phyloP scores from a whole-genome alignment of 2,329 filamentous ascomycete genomes.

The Penicillium sp. region DNA sequence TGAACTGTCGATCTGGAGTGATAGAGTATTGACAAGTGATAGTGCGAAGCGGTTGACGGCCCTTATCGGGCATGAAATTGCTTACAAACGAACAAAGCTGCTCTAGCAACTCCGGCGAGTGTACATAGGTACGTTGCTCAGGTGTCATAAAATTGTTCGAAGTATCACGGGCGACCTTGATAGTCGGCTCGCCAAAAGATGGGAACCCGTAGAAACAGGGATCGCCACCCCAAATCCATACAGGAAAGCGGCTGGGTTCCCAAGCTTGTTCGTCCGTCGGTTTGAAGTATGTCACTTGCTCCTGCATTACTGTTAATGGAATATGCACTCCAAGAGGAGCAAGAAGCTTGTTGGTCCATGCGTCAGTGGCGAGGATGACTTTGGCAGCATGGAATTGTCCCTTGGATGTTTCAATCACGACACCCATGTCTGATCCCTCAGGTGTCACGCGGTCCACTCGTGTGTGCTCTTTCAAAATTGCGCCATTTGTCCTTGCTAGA shows the following conservation, averaged over 20 bases:
- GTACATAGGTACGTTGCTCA: conserved; percentile 29
- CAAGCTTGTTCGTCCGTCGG: conserved; percentile 17
- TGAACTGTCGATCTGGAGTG: conserved; percentile 28
- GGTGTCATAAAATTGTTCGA: conserved; percentile 28
- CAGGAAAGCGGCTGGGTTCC: conserved; percentile 20
- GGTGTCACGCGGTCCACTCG: conserved; percentile 21
- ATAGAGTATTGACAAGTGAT: conserved; percentile 31
- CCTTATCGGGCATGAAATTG: conserved; percentile 22
- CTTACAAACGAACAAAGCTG: conserved; percentile 23
- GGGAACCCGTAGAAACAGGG: conserved; percentile 29
- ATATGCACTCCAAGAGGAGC: conserved; percentile 21
- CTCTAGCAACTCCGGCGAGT: conserved; percentile 22
- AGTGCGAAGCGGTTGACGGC: conserved; percentile 24
- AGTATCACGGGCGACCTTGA: conserved; percentile 27
- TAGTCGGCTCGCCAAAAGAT: conserved; percentile 28
- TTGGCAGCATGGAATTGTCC: conserved; percentile 20
- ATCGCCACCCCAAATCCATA: conserved; percentile 27
- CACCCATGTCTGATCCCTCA: conserved; percentile 5
- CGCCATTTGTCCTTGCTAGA: conserved; percentile 22
- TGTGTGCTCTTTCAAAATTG: conserved; percentile 24
- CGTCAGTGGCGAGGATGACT: conserved; percentile 26
- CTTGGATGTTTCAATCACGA: conserved; percentile 25
- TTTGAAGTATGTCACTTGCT: conserved; percentile 31
- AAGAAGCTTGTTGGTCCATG: conserved; percentile 29
- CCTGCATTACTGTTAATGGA: conserved; percentile 26